phyloP scores from a whole-genome alignment of 768 basidiomycete genomes.

The Boletus fagicola region DNA sequence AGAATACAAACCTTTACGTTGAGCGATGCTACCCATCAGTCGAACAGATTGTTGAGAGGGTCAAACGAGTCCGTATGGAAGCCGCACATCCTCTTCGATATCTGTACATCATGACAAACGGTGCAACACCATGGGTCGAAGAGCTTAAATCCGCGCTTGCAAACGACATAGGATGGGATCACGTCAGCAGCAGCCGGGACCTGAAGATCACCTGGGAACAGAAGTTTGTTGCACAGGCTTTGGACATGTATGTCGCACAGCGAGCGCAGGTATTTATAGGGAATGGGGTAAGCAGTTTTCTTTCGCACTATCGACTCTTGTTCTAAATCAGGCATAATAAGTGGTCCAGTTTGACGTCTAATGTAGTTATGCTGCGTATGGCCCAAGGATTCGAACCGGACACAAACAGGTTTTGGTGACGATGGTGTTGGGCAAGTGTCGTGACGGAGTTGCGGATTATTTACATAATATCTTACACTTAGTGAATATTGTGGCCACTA shows the following conservation, averaged over 20 bases:
- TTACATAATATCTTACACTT: neutral
- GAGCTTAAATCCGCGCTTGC: slow-evolving; percentile 38
- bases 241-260: slow-evolving; percentile 52
- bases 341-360: slow-evolving; percentile 45
- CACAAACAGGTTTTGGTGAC: slow-evolving; percentile 39
- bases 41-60: slow-evolving; percentile 41
- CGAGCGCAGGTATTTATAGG: slow-evolving; percentile 51
- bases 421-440: neutral
- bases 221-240: slow-evolving; percentile 41
- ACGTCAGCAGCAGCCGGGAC: slow-evolving; percentile 43
- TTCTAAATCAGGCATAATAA: slow-evolving; percentile 16
- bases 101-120: slow-evolving; percentile 53
- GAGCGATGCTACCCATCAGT: slow-evolving; percentile 44
- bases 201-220: slow-evolving; percentile 43
- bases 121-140: slow-evolving; percentile 38
- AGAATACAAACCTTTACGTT: slow-evolving; percentile 28
- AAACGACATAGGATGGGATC: slow-evolving; percentile 37
- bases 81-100: slow-evolving; percentile 29
- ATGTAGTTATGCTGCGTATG: slow-evolving; percentile 40
- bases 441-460: no score
- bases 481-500: no score
- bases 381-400: slow-evolving; percentile 26
- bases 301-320: neutral
- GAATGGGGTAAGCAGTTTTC: slow-evolving; percentile 44
- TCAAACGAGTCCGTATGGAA: slow-evolving; percentile 33